Evolutionary conservation across 208 protist species (phyloP).

Genomic region (Sergeia podlipaevii): DNA sequence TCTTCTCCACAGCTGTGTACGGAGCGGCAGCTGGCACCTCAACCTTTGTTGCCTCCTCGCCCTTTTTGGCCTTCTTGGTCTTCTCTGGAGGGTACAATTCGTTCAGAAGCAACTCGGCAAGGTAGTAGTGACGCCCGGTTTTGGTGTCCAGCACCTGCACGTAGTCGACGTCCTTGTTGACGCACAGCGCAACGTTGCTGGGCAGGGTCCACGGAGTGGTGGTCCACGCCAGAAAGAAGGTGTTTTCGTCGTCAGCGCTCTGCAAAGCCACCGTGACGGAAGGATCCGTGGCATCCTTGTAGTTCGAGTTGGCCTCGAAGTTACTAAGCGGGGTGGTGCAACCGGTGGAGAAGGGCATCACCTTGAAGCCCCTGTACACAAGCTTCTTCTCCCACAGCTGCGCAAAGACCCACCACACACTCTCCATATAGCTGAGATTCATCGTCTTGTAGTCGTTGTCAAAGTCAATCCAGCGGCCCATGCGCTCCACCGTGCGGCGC

Average conservation of each 20-base stretch:
- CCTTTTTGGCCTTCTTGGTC: conserved; percentile 41
- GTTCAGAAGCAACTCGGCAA: conserved; percentile 66
- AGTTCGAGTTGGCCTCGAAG: conserved; percentile 99
- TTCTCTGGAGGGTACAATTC: conserved; percentile 70
- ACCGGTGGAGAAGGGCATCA: conserved; percentile 99
- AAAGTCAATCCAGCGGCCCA: conserved; percentile 99
- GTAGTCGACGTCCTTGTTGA: conserved; percentile 98
- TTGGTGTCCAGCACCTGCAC: conserved; percentile 93
- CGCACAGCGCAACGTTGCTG: conserved; percentile 98
- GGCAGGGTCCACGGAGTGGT: conserved; percentile 99
- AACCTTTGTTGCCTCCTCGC: conserved; percentile 1
- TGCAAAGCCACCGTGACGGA: conserved; percentile 93
- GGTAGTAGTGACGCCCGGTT: conserved; percentile 78
- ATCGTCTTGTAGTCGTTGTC: conserved; percentile 99
- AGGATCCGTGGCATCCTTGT: conserved; percentile 97
- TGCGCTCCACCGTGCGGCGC: conserved; percentile 93
- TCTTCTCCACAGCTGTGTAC: conserved; percentile 74
- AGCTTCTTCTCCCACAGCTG: conserved; percentile 97
- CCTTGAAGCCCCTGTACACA: conserved; percentile 99
- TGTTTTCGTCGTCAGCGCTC: conserved; percentile 64
- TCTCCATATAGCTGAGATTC: conserved; percentile 99
- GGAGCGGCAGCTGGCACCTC: conserved; percentile 19
- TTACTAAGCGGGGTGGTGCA: conserved; percentile 99
- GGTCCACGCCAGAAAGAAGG: conserved; percentile 98
- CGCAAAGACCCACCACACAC: conserved; percentile 99